phyloP scores from a whole-genome alignment of 2,329 filamentous ascomycete genomes.

The Keithomyces neogunnii region DNA sequence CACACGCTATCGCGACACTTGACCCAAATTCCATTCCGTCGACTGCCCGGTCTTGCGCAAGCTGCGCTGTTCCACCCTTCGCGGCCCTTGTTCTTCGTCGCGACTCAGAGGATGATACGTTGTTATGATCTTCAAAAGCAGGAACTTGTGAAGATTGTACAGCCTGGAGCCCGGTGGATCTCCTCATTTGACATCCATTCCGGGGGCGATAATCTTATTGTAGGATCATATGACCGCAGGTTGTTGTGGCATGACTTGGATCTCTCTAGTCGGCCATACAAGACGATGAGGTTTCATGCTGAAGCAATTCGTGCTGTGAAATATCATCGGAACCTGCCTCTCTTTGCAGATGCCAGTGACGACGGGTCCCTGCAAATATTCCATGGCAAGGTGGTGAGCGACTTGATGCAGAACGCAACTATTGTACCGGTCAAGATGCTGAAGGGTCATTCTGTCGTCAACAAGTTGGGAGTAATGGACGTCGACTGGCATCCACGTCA shows the following conservation, averaged over 20 bases:
- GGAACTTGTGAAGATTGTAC: constrained; percentile 84
- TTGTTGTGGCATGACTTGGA: constrained; percentile 97
- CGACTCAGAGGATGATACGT: constrained; percentile 86
- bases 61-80: constrained; percentile 91
- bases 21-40: constrained; percentile 88
- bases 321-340: constrained; percentile 73
- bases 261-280: constrained; percentile 82
- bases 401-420: constrained; percentile 91
- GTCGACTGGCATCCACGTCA: constrained; percentile 93
- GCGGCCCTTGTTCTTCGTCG: constrained; percentile 89
- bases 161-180: constrained; percentile 89
- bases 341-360: constrained; percentile 93
- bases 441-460: constrained; percentile 78
- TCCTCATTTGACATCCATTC: constrained; percentile 90
- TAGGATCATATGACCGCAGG: constrained; percentile 88
- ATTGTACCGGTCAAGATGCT: constrained; percentile 96
- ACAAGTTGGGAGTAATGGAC: constrained; percentile 82
- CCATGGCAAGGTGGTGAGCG: constrained; percentile 90
- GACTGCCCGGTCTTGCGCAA: constrained; percentile 66
- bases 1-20: constrained; percentile 93
- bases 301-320: constrained; percentile 85
- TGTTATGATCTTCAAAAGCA: constrained; percentile 90
- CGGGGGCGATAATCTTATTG: constrained; percentile 86
- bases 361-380: constrained; percentile 94
- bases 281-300: constrained; percentile 89